Percentiles rank a stretch among this genome's conserved stretches.
Conservation (phyloP, 768 basidiomycete species). For the Lentinula detonsa region DNA sequence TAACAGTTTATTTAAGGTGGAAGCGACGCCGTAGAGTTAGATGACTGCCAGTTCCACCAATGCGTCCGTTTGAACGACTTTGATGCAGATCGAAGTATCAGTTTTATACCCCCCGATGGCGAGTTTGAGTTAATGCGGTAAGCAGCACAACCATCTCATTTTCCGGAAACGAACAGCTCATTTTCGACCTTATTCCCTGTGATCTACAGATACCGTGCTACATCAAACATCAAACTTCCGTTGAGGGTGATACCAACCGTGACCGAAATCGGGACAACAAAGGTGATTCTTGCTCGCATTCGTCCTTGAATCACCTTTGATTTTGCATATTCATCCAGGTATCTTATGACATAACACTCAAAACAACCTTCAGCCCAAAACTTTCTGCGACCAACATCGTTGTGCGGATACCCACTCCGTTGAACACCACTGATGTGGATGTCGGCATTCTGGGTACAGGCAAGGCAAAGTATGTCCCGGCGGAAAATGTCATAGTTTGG, state of each 20-base stretch:
- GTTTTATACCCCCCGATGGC: constrained; percentile 96
- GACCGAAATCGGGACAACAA: constrained; percentile 78
- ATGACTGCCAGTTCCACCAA: constrained; percentile 98
- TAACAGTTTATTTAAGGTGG: constrained; percentile 16
- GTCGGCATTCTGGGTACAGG: constrained; percentile 80
- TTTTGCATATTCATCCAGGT: constrained; percentile 30
- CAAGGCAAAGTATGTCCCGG: constrained; percentile 96
- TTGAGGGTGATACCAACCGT: constrained; percentile 86
- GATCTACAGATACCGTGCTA: constrained; percentile 83
- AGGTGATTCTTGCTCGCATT: background rate
- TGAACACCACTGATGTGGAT: constrained; percentile 90
- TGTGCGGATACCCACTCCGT: constrained; percentile 89
- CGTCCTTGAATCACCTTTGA: background rate
- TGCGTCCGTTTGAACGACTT: constrained; percentile 95
- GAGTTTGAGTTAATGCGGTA: constrained; percentile 98
- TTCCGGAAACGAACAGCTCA: too few species aligned
- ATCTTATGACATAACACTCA: constrained; percentile 83
- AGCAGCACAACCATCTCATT: constrained; percentile 14
- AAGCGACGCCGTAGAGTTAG: constrained; percentile 82
- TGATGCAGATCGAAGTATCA: constrained; percentile 89
- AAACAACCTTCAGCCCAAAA: constrained; percentile 87
- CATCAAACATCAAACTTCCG: constrained; percentile 93
- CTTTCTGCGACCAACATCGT: constrained; percentile 91
- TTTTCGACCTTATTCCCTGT: constrained; percentile 5
- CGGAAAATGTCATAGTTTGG: constrained; percentile 95